Evolutionary conservation across 768 basidiomycete species (phyloP).

Genomic region (Suillus alpinus): DNA sequence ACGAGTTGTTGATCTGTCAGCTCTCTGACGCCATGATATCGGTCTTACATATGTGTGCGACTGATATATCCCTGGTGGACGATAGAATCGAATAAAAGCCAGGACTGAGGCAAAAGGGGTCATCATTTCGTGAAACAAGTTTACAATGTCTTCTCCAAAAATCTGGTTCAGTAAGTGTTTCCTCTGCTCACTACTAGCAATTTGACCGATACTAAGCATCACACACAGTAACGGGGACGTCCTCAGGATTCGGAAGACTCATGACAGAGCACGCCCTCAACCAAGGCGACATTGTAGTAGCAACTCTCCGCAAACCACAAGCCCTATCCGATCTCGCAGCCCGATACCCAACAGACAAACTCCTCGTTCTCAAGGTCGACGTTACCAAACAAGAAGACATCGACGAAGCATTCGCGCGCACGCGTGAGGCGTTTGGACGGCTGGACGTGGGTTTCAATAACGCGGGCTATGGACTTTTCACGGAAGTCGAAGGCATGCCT

Average conservation of each 20-base stretch:
- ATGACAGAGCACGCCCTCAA: slow-evolving; percentile 30
- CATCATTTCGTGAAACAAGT: background rate
- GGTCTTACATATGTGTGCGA: background rate
- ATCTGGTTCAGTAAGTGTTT: background rate
- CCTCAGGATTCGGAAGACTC: no score
- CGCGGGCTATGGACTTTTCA: slow-evolving; percentile 28
- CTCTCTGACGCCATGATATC: background rate
- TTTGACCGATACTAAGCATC: background rate
- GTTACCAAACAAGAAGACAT: slow-evolving; percentile 33
- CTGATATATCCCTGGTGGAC: no score
- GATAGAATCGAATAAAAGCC: background rate
- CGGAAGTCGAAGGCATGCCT: slow-evolving; percentile 33
- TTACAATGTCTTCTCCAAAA: background rate
- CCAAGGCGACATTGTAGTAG: slow-evolving; percentile 37
- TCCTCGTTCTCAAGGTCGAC: slow-evolving; percentile 38
- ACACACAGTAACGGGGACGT: background rate
- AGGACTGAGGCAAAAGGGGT: background rate
- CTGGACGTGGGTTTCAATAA: slow-evolving; percentile 47
- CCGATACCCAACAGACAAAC: slow-evolving; percentile 23
- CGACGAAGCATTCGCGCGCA: slow-evolving; percentile 29
- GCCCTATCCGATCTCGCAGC: slow-evolving; percentile 23
- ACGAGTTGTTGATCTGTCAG: background rate
- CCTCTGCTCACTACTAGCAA: background rate
- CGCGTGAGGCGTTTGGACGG: slow-evolving; percentile 33
- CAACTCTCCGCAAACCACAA: slow-evolving; percentile 39